Evolutionary conservation across 768 basidiomycete genomes (phyloP).

Genomic region (Pisolithus albus): DNA sequence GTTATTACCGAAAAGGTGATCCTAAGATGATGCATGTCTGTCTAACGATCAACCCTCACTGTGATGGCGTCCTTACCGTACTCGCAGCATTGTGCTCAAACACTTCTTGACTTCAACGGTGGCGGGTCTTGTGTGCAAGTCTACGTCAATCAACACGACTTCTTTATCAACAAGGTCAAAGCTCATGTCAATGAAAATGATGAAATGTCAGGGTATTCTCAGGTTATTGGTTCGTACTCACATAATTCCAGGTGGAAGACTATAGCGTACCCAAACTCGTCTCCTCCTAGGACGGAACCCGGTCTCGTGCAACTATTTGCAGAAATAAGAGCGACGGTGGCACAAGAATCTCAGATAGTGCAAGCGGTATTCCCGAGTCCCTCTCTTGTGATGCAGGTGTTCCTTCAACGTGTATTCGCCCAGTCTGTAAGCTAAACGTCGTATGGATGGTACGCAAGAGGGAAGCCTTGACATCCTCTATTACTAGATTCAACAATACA

Average conservation of each 20-base stretch:
- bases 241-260: constrained; percentile 60
- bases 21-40: constrained; percentile 98
- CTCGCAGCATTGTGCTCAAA: constrained; percentile 92
- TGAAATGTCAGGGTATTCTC: constrained; percentile 34
- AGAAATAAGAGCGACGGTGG: constrained; percentile 87
- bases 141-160: constrained; percentile 99
- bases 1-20: constrained; percentile 93
- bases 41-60: constrained; percentile 11
- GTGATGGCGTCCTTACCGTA: constrained; percentile 6
- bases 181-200: constrained; percentile 52
- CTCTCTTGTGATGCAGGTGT: constrained; percentile 94
- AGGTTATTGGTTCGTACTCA: not conserved
- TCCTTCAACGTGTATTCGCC: constrained; percentile 94
- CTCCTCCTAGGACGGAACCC: constrained; percentile 70
- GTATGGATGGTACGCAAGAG: not conserved
- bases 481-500: constrained; percentile 92
- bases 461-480: constrained; percentile 3
- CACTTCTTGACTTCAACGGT: constrained; percentile 95
- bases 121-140: constrained; percentile 96
- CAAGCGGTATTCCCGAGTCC: constrained; percentile 98
- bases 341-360: constrained; percentile 95
- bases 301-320: constrained; percentile 74
- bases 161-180: constrained; percentile 92
- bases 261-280: constrained; percentile 72
- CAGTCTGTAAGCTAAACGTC: constrained; percentile 59